Evolutionary conservation across 306 rosid genomes (phyloP), one percentile per base, ranked within the genome.

Genomic region (Erythrophleum fordii): DNA sequence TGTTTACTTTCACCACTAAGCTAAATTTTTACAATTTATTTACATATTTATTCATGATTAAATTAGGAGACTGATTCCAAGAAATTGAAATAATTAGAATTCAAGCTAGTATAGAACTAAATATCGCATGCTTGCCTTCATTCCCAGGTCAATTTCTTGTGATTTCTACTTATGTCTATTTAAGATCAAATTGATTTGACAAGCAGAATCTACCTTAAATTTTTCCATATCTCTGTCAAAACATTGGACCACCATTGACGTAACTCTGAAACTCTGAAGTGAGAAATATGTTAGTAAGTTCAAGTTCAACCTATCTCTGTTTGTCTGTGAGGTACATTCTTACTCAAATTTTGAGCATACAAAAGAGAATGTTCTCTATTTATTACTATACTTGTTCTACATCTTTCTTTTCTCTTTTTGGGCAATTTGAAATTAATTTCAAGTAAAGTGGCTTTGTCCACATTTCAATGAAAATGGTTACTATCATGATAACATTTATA

Each of bases 401-500:
- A 34, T 60, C 9, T 58, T 20, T 10, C 18, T 64, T 64, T 73
- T 37, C 46, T 72, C 26, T 42, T 58, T 73, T 39, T 73, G 59
- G 68, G 56, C 68, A 25, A 68, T 25, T 11, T 23, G 66, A 67
- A 25, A 49, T 49, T 59, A n/a, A 73, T 20, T 11, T 66, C 26
- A 35, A 18, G 49, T 41, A 25, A 37, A 25, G 51, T 11, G 72
- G 46, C 45, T 35, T 62, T 35, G 16, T 29, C 29, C 56, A 5
- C 64, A 73, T 62, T 80, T 31, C 48, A 65, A 42, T 29, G 59
- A 41, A 42, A 26, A 52, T 73, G 35, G 69, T 9, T 62, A 49
- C 78, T 17, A 44, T 29, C 66, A 45, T 20, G 4, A 26, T 39
- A 10, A 25, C 69, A 8, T 7, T 14, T 37, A 10, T 17, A 82